Base-by-base conservation (phyloP, 768 basidiomycete species). In the Pulveroboletus sp. region DNA sequence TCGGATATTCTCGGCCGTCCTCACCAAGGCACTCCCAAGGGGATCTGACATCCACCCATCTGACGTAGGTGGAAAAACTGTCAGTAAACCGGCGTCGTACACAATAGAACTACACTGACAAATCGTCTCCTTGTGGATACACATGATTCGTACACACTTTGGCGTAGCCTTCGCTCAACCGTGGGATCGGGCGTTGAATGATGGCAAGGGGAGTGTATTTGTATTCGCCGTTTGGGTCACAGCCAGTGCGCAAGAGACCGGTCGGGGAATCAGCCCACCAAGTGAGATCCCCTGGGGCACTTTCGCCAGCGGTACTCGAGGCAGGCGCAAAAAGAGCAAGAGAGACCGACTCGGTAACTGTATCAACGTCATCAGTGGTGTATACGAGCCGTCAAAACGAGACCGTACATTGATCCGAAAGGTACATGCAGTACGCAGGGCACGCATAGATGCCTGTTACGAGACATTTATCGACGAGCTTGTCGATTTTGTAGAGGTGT, bases 401-500 rank as follows among this genome's bases (percentile, higher is more conserved):
- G 2, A 19, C 0, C 51, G 13, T 43, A 65, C 58, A 45, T 37
- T 57, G 63, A 35, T 65, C 53, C 14, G 66, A 66, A n/a, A 66
- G 49, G 31, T 66, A 72, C 59, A 70, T 61, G n/a, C 59, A 62
- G 41, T 61, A 62, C 0, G 68, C 70, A 13, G 62, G 57, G 29
- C 69, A 72, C 0, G 58, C 41, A 21, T 68, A 47, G 8, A 60
- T 53, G 34, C 52, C 61, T 1, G 69, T 72, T 35, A 71, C 68
- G 34, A 72, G 56, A 23, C 31, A 51, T 39, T 64, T 71, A 43
- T 66, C 47, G 10, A 58, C 46, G 19, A 72, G 56, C 12, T 49
- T 56, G 19, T 54, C 58, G 6, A 67, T 45, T 12, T 59, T 35
- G 47, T 61, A 59, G 32, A 72, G 53, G 1, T 45, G 52, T 8